Conservation (phyloP, 345 rosid genomes). For the Linum tenue region DNA sequence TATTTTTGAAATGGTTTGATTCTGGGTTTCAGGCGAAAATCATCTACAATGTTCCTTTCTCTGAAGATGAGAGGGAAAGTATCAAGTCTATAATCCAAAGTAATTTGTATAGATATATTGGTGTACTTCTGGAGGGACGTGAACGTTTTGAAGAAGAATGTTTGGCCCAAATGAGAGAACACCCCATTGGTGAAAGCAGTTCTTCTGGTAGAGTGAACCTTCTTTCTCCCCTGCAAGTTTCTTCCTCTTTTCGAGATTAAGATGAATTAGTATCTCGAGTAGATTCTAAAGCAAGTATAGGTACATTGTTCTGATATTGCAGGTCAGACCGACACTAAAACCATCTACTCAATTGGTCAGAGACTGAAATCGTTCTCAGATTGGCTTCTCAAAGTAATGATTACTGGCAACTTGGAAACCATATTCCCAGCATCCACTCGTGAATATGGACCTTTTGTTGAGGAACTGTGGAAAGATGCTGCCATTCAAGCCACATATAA, state of each 20-base stretch:
- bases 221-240: constrained; percentile 1
- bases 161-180: constrained; percentile 27
- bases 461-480: constrained; percentile 61
- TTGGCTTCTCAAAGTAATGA: constrained; percentile 59
- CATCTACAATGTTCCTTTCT: constrained; percentile 54
- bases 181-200: constrained; percentile 16
- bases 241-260: neutral
- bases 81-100: constrained; percentile 72
- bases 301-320: constrained; percentile 18
- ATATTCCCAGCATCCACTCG: constrained; percentile 51
- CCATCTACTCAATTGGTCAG: constrained; percentile 37
- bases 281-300: constrained; percentile 8
- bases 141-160: constrained; percentile 54
- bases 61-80: constrained; percentile 60
- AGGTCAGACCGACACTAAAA: constrained; percentile 25
- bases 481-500: constrained; percentile 74
- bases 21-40: constrained; percentile 60
- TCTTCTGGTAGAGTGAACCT: constrained; percentile 28
- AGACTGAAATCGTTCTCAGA: constrained; percentile 58
- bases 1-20: too few relatives aligned
- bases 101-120: constrained; percentile 63
- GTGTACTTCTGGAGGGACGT: constrained; percentile 56
- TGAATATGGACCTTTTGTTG: constrained; percentile 57
- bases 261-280: neutral
- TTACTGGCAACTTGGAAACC: constrained; percentile 59